phyloP scores from a whole-genome alignment of 331 rosid species.

The Quercus phellos region DNA sequence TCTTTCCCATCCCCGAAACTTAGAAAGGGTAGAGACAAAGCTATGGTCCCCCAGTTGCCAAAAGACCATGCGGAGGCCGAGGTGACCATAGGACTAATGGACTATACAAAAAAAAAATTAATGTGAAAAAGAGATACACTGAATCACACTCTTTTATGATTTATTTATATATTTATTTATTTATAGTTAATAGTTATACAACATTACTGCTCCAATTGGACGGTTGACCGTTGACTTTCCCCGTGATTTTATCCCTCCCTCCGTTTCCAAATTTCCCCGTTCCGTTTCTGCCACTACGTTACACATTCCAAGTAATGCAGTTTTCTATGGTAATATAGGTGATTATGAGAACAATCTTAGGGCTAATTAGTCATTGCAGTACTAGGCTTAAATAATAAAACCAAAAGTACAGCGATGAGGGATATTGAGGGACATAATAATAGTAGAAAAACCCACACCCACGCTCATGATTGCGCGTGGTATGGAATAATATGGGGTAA shows the following conservation, averaged over 20 bases:
- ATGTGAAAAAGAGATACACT: background rate
- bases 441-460: slow-evolving; percentile 29
- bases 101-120: background rate
- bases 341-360: background rate
- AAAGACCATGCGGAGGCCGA: too few species aligned
- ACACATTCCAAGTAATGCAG: background rate
- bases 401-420: slow-evolving; percentile 30
- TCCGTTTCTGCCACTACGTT: slow-evolving; percentile 27
- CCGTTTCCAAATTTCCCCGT: slow-evolving; percentile 19
- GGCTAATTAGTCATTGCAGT: slow-evolving; percentile 19
- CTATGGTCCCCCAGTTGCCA: too few species aligned
- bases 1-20: too few species aligned
- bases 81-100: background rate
- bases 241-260: slow-evolving; percentile 12
- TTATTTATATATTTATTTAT: too few species aligned
- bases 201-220: slow-evolving; percentile 3
- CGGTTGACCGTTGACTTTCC: slow-evolving; percentile 38
- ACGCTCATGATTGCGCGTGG: slow-evolving; percentile 59
- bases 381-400: slow-evolving; percentile 29
- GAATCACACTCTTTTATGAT: background rate
- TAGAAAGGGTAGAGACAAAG: too few species aligned
- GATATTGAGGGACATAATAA: slow-evolving; percentile 33
- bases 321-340: slow-evolving; percentile 11
- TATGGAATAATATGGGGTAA: background rate
- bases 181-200: too few species aligned